Evolutionary conservation across 2,329 filamentous ascomycete species (phyloP).

Genomic region (Trichoderma pleuroti): DNA sequence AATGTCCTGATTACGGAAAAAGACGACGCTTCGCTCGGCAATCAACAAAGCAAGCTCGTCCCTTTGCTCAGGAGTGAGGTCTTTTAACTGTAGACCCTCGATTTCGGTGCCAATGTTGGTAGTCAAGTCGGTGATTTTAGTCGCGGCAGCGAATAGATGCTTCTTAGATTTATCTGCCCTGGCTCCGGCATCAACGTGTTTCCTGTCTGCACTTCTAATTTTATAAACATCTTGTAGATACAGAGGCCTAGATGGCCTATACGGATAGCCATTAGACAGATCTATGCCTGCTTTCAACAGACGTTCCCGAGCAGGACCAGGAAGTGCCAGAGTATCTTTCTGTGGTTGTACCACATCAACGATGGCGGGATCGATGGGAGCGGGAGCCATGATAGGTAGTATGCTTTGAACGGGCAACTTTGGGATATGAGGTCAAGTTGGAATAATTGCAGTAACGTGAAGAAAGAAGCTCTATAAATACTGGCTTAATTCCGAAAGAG

Average conservation of each 20-base stretch:
- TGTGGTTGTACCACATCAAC: constrained; percentile 58
- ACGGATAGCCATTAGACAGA: constrained; percentile 67
- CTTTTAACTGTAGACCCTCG: constrained; percentile 59
- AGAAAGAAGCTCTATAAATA: neutral
- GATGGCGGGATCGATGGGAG: constrained; percentile 59
- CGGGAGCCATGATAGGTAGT: constrained; percentile 45
- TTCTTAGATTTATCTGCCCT: constrained; percentile 64
- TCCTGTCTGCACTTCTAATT: constrained; percentile 53
- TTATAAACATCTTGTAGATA: constrained; percentile 67
- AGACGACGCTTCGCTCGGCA: constrained; percentile 63
- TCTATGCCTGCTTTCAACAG: constrained; percentile 68
- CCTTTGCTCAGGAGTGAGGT: constrained; percentile 55
- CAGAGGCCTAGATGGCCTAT: constrained; percentile 62
- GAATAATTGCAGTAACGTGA: neutral
- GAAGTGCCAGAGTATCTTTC: constrained; percentile 63
- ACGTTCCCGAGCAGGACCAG: constrained; percentile 52
- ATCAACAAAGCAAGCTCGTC: constrained; percentile 62
- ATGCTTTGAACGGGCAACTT: neutral
- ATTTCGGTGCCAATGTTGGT: constrained; percentile 63
- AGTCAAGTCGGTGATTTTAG: constrained; percentile 60
- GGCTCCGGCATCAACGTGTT: constrained; percentile 59
- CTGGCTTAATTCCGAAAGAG: neutral
- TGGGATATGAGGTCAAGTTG: neutral
- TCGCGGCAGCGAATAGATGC: constrained; percentile 56
- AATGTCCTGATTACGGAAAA: constrained; percentile 61